Conservation (phyloP, 352 stramenopile genomes). For the Phytopythium boreale region DNA sequence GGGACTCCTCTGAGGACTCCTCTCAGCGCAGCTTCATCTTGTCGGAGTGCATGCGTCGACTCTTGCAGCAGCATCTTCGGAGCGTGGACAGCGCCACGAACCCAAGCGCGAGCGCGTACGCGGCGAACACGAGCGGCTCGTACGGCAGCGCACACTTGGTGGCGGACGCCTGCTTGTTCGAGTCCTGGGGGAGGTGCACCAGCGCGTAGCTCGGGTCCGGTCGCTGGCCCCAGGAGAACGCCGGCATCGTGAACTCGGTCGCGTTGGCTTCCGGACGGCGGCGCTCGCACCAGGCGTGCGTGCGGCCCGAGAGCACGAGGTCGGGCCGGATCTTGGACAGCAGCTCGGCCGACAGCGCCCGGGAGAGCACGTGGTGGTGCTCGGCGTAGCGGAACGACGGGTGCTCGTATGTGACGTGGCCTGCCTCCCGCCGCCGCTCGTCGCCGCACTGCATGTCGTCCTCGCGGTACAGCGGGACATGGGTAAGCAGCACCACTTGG, state of each 20-base stretch:
- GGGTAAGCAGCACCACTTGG: constrained; percentile 50
- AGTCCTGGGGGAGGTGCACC: constrained; percentile 20
- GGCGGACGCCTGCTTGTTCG: background rate
- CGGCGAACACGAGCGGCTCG: constrained; percentile 34
- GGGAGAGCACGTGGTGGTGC: constrained; percentile 71
- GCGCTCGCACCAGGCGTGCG: constrained; percentile 65
- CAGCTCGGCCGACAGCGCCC: constrained; percentile 43
- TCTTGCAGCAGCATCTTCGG: background rate
- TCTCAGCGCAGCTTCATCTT: constrained; percentile 10
- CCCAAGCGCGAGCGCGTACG: constrained; percentile 21
- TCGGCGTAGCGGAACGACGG: constrained; percentile 57
- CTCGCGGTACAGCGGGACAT: constrained; percentile 54
- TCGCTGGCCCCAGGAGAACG: constrained; percentile 81
- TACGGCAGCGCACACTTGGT: constrained; percentile 31
- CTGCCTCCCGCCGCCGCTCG: constrained; percentile 36
- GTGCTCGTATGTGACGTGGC: constrained; percentile 81
- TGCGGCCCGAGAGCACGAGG: constrained; percentile 71
- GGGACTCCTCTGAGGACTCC: too few relatives aligned
- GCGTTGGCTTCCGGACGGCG: constrained; percentile 20
- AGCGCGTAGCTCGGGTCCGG: constrained; percentile 74
- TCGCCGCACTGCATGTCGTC: constrained; percentile 60
- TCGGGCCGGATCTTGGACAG: constrained; percentile 42
- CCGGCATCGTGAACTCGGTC: constrained; percentile 62
- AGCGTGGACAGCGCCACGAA: constrained; percentile 11
- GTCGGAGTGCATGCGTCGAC: background rate